phyloP scores from a whole-genome alignment of 1,284 basidiomycete genomes.

The Ganoderma lucidum region DNA sequence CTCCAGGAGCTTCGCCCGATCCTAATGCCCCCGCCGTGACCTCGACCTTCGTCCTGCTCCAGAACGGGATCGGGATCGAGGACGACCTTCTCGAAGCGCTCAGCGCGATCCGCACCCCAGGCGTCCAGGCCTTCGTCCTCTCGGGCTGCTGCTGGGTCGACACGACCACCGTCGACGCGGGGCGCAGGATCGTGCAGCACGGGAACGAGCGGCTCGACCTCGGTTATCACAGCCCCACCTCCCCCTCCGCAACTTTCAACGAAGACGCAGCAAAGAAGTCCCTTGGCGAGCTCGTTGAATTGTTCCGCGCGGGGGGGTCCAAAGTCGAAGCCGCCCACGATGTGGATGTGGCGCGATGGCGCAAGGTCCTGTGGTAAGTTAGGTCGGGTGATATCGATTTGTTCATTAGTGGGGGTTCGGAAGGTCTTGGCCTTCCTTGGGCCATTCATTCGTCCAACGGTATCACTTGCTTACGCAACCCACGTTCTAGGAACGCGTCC shows the following conservation, averaged over 20 bases:
- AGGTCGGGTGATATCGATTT: conserved; percentile 18
- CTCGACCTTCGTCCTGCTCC: conserved; percentile 45
- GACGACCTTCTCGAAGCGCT: conserved; percentile 44
- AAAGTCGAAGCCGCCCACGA: conserved; percentile 43
- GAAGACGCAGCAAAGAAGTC: conserved; percentile 35
- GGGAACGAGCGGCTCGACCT: conserved; percentile 46
- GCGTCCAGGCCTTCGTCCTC: conserved; percentile 35
- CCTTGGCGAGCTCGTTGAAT: conserved; percentile 41
- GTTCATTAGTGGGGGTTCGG: background rate
- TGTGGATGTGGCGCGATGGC: conserved; percentile 53
- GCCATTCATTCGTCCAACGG: background rate
- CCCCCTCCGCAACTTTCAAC: conserved; percentile 16
- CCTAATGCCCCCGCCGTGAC: conserved; percentile 22
- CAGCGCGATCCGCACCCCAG: conserved; percentile 16
- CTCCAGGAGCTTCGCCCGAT: background rate
- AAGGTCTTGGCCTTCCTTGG: background rate
- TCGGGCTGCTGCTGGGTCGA: conserved; percentile 51
- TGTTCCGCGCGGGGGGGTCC: conserved; percentile 47
- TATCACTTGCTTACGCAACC: conserved; percentile 11
- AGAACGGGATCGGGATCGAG: conserved; percentile 52
- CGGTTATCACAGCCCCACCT: conserved; percentile 40
- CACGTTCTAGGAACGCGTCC: conserved; percentile 43
- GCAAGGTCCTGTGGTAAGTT: conserved; percentile 54
- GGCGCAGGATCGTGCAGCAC: conserved; percentile 41
- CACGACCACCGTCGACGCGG: conserved; percentile 44